Conservation (phyloP, 306 rosid genomes). For the Lathyrus tuberosus region DNA sequence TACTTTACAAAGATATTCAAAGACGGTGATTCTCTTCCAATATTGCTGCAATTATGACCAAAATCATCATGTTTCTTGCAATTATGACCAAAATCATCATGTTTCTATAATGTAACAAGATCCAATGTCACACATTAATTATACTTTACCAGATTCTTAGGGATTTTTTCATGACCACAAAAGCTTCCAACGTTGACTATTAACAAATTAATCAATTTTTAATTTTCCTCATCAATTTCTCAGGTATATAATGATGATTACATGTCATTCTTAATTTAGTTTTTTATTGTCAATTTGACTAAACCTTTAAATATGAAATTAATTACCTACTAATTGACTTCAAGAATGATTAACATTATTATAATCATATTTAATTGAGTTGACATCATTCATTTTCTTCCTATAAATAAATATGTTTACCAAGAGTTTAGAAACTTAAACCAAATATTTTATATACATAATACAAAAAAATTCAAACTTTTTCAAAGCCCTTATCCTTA, state of each 20-base stretch:
- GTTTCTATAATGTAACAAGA: conserved; percentile 20
- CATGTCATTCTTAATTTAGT: conserved; percentile 37
- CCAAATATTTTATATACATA: conserved; percentile 15
- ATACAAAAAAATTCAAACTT: not conserved
- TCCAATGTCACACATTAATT: conserved; percentile 31
- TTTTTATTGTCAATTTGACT: conserved; percentile 6
- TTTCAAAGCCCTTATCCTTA: conserved; percentile 28
- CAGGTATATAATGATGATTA: conserved; percentile 41
- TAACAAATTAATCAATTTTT: not conserved
- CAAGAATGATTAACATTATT: conserved; percentile 43
- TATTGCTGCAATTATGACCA: conserved; percentile 43
- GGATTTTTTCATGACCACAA: conserved; percentile 49
- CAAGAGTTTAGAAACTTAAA: conserved; percentile 10
- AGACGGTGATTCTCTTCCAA: conserved; percentile 46
- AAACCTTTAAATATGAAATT: conserved; percentile 28
- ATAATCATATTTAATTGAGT: conserved; percentile 21
- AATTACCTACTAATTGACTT: conserved; percentile 39
- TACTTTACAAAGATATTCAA: conserved; percentile 38
- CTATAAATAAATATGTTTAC: conserved; percentile 47
- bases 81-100: conserved; percentile 38
- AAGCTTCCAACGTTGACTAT: conserved; percentile 42
- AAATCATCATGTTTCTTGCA: conserved; percentile 37
- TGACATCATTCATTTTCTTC: conserved; percentile 37
- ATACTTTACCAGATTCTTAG: conserved; percentile 59
- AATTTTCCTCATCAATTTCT: conserved; percentile 22